Evolutionary conservation across 139 green algal genomes (phyloP).

Genomic region (Dunaliella primolecta): DNA sequence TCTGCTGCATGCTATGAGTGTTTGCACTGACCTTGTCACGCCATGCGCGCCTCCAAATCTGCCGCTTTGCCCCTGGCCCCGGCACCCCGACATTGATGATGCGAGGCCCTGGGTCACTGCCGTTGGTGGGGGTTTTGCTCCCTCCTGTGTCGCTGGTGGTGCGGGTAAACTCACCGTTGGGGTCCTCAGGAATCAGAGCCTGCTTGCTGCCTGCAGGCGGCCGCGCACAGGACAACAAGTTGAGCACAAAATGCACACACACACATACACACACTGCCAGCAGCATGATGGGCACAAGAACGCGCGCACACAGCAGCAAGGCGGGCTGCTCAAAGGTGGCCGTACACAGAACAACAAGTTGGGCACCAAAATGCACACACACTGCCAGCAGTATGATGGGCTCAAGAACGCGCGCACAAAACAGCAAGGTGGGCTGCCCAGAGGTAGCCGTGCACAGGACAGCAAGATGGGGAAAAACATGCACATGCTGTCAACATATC

Average conservation of each 20-base stretch:
- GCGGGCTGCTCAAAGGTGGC: neutral
- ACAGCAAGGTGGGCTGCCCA: neutral
- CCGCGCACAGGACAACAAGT: neutral
- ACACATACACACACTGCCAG: constrained; percentile 10
- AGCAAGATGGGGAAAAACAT: too few relatives aligned
- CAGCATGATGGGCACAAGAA: neutral
- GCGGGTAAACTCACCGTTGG: constrained; percentile 55
- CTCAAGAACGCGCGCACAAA: neutral
- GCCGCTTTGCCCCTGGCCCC: constrained; percentile 32
- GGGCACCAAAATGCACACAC: neutral
- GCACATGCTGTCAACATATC: too few relatives aligned
- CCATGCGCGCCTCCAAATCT: constrained; percentile 78
- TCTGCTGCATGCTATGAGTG: too few relatives aligned
- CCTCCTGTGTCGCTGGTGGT: constrained; percentile 36
- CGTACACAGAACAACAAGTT: neutral
- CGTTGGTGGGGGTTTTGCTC: constrained; percentile 41
- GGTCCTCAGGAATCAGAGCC: constrained; percentile 42
- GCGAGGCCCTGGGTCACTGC: constrained; percentile 49
- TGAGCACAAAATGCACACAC: too few relatives aligned
- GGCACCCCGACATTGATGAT: constrained; percentile 76
- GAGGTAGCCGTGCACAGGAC: neutral
- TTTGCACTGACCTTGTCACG: constrained; percentile 85
- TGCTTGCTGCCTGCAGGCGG: neutral
- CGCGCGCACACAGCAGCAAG: neutral
- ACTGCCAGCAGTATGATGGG: too few relatives aligned